These are phyloP conservation scores for Phaeotremella fagi DNA, from an alignment of 768 basidiomycete species.

Conservation along the genomic window DNA sequence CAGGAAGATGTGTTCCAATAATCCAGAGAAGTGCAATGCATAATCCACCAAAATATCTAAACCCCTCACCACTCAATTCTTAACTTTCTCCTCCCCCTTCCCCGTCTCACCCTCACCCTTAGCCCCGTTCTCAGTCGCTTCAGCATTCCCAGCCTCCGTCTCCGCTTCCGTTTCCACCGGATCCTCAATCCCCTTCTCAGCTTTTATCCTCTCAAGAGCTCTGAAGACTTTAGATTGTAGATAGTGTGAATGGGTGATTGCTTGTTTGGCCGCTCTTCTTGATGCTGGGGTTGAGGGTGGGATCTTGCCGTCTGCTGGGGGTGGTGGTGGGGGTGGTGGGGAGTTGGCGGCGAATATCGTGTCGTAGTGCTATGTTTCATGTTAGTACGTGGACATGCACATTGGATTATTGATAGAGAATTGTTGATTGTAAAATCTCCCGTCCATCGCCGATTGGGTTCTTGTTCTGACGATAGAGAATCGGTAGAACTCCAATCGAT, in stretches of 20 bases:
- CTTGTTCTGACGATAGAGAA: too few species aligned
- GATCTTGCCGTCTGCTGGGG: constrained; percentile 33
- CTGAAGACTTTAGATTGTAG: constrained; percentile 95
- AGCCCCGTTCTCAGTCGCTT: constrained; percentile 11
- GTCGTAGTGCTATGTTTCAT: constrained; percentile 85
- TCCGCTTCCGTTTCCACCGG: constrained; percentile 7
- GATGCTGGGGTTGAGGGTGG: constrained; percentile 10
- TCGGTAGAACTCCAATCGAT: too few species aligned
- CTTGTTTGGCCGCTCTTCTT: constrained; percentile 14
- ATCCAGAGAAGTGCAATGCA: too few species aligned
- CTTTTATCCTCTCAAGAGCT: constrained; percentile 89
- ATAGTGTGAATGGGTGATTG: constrained; percentile 68
- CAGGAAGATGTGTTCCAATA: too few species aligned
- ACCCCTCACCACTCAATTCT: too few species aligned
- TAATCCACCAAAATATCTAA: too few species aligned
- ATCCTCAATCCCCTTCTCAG: constrained; percentile 56
- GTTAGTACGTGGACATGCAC: too few species aligned
- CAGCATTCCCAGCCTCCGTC: not conserved
- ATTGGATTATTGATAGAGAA: too few species aligned
- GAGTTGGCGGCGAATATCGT: constrained; percentile 87
- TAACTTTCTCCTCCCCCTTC: too few species aligned
- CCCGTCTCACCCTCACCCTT: constrained; percentile 17
- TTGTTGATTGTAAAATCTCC: too few species aligned
- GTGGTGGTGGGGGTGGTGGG: constrained; percentile 57
- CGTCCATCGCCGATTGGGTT: too few species aligned